Evolutionary conservation across 106 monocot genomes (phyloP).

Genomic region (Dactylorhiza incarnata): DNA sequence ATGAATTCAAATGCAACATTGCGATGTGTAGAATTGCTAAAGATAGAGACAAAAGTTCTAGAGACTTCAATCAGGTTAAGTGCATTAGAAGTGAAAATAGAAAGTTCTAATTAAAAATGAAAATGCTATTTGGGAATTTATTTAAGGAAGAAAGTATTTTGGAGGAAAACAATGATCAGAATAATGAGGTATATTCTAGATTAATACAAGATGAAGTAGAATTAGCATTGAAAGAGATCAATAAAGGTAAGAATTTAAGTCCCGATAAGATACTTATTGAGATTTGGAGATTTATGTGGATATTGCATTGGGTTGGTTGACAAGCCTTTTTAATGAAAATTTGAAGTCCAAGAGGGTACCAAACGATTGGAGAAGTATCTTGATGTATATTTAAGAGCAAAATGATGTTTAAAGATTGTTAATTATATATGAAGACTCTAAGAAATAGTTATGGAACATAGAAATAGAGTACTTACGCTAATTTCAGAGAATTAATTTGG

Average conservation of each 20-base stretch:
- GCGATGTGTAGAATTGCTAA: neutral
- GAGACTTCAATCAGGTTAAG: neutral
- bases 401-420: neutral
- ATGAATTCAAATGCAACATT: neutral
- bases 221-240: neutral
- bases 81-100: neutral
- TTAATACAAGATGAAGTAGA: neutral
- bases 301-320: neutral
- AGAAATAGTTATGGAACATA: neutral
- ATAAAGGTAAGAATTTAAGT: neutral
- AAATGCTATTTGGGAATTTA: neutral
- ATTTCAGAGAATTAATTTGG: neutral
- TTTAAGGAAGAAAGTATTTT: neutral
- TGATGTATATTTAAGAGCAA: neutral
- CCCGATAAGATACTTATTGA: neutral
- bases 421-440: neutral
- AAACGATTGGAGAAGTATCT: neutral
- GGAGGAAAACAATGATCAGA: neutral
- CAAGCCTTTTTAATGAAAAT: neutral
- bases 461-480: neutral
- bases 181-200: neutral
- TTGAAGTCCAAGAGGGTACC: neutral
- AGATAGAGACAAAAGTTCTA: neutral
- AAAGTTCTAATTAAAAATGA: neutral
- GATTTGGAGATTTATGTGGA: neutral